Percentiles rank a stretch among this genome's conserved stretches.
phyloP scores from a whole-genome alignment of 2,329 filamentous ascomycete genomes.

The Lojkania enalia region DNA sequence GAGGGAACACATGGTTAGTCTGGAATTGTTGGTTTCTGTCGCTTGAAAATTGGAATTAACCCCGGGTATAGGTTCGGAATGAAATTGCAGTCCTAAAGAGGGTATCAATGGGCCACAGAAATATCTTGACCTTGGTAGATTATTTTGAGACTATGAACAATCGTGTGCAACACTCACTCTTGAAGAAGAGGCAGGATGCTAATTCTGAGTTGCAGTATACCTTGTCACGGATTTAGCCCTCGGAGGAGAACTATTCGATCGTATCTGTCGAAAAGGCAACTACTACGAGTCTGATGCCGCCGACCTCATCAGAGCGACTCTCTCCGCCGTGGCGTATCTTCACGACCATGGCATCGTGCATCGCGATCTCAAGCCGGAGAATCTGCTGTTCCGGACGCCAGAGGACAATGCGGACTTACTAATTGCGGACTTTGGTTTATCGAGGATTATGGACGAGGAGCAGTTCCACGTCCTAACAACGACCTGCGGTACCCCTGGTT shows the following conservation, averaged over 20 bases:
- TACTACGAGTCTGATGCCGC: constrained; percentile 98
- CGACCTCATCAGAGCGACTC: constrained; percentile 88
- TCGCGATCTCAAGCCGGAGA: constrained; percentile 96
- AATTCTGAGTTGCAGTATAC: constrained; percentile 65
- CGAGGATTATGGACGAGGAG: constrained; percentile 97
- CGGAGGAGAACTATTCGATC: constrained; percentile 95
- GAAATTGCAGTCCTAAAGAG: constrained; percentile 97
- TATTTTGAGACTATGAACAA: constrained; percentile 99
- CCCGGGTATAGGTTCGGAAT: constrained; percentile 75
- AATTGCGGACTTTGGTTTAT: constrained; percentile 95
- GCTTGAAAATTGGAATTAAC: no score
- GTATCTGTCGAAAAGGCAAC: constrained; percentile 96
- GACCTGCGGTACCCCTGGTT: constrained; percentile 95
- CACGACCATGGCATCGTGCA: constrained; percentile 99
- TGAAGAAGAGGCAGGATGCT: not conserved
- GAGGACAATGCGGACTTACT: constrained; percentile 97
- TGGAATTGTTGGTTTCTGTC: no score
- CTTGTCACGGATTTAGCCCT: constrained; percentile 95
- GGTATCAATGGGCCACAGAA: constrained; percentile 99
- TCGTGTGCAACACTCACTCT: constrained; percentile 52
- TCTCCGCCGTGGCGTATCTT: constrained; percentile 97
- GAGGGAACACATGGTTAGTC: constrained; percentile 88
- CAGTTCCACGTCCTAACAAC: constrained; percentile 97
- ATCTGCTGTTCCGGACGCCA: constrained; percentile 92
- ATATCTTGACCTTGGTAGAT: constrained; percentile 95